Evolutionary conservation across 306 rosid genomes (phyloP).

Genomic region (Trifolium pratense): DNA sequence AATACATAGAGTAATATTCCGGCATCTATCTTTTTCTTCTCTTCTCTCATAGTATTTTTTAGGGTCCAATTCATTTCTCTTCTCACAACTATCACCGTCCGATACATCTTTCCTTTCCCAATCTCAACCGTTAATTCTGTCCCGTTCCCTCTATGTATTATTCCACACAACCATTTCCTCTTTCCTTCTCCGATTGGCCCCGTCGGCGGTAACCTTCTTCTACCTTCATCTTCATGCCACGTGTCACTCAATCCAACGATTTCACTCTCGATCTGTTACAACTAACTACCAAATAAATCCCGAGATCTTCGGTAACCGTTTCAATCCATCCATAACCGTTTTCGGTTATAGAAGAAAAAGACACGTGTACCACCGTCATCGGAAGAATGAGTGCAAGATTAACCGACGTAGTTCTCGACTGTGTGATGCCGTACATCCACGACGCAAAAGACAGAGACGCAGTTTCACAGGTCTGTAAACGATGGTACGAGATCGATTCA

Average conservation of each 20-base stretch:
- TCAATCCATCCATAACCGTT: background rate
- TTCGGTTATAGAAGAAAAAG: constrained; percentile 33
- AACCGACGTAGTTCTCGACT: constrained; percentile 68
- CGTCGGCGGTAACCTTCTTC: background rate
- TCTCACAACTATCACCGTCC: constrained; percentile 46
- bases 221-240: no score
- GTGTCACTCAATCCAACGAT: no score
- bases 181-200: constrained; percentile 41
- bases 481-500: constrained; percentile 90
- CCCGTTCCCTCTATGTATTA: no score
- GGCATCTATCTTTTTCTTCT: no score
- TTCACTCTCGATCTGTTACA: no score
- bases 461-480: constrained; percentile 76
- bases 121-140: constrained; percentile 47
- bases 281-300: background rate
- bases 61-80: constrained; percentile 43
- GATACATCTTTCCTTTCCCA: constrained; percentile 20
- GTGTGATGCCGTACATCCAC: constrained; percentile 80
- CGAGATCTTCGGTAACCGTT: constrained; percentile 20
- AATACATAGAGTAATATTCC: no score
- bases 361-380: background rate
- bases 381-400: constrained; percentile 20
- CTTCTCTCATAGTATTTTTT: background rate
- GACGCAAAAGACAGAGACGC: constrained; percentile 86
- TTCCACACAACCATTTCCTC: constrained; percentile 4